Evolutionary conservation across 495 filamentous ascomycete genomes (phyloP).

Genomic region (Neurospora sp.): DNA sequence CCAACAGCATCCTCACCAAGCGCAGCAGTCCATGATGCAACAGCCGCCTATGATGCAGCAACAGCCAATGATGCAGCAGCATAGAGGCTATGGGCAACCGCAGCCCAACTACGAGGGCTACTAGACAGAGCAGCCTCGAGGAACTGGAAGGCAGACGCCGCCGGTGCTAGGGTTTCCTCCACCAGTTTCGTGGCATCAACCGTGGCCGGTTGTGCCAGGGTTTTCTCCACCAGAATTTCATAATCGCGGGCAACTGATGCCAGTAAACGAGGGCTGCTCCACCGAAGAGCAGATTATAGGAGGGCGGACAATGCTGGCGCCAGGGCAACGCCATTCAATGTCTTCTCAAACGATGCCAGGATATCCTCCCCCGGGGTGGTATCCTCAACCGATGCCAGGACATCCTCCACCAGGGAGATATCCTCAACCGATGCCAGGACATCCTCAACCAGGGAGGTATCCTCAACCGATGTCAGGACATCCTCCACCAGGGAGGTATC

Average conservation of each 20-base stretch:
- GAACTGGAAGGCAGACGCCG: background rate
- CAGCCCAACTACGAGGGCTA: slow-evolving; percentile 23
- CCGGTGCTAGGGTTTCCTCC: background rate
- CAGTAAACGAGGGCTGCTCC: background rate
- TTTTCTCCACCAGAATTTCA: background rate
- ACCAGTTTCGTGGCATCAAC: background rate
- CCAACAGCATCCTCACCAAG: slow-evolving; percentile 24
- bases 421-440: too few relatives aligned
- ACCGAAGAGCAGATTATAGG: background rate
- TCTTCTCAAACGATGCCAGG: background rate
- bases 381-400: background rate
- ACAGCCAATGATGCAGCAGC: slow-evolving; percentile 23
- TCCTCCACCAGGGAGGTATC: background rate
- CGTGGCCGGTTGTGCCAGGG: background rate
- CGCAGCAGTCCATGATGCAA: background rate
- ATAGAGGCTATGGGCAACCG: slow-evolving; percentile 18
- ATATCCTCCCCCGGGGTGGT: background rate
- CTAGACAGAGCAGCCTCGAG: slow-evolving; percentile 6
- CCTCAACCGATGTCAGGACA: too few relatives aligned
- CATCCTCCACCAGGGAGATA: background rate
- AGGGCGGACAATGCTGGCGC: background rate
- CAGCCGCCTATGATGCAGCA: slow-evolving; percentile 7
- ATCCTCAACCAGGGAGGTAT: background rate
- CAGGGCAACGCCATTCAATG: background rate
- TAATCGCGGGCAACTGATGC: background rate